These are phyloP conservation scores for Colletotrichum sp. DNA, from an alignment of 2,329 filamentous ascomycete genomes.

Conservation along the genomic window DNA sequence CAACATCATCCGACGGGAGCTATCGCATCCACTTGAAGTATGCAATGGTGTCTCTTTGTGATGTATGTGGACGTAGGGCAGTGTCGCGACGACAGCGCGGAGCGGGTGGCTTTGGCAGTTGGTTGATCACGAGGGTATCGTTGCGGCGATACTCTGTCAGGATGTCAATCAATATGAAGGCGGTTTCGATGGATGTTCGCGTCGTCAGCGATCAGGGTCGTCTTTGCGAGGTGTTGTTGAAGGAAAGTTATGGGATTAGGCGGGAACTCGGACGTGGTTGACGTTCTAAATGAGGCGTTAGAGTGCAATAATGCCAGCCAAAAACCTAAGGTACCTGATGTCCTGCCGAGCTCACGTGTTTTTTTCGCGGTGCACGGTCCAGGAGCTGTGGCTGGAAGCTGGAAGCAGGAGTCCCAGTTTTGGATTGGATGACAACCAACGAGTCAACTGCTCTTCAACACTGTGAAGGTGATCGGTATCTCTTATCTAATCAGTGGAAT, in stretches of 20 bases:
- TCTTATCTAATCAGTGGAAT: not conserved
- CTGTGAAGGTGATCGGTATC: not conserved
- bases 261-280: not conserved
- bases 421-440: not conserved
- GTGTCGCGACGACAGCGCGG: slow-evolving; percentile 1
- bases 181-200: not conserved
- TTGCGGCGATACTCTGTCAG: not conserved
- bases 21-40: slow-evolving; percentile 6
- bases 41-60: not conserved
- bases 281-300: not conserved
- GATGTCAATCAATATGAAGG: not conserved
- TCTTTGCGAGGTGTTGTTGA: not conserved
- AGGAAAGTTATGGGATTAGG: not conserved
- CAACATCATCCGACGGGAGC: slow-evolving; percentile 13
- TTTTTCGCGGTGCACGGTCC: not conserved
- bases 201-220: not conserved
- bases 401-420: not conserved
- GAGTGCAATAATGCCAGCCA: not conserved
- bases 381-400: not conserved
- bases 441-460: not conserved
- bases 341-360: slow-evolving; percentile 8
- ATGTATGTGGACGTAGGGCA: not conserved
- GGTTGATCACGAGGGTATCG: slow-evolving; percentile 2
- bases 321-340: not conserved
- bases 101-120: slow-evolving; percentile 2